Evolutionary conservation across 805 yeast species (phyloP).

Genomic region (Candida peoriensis): DNA sequence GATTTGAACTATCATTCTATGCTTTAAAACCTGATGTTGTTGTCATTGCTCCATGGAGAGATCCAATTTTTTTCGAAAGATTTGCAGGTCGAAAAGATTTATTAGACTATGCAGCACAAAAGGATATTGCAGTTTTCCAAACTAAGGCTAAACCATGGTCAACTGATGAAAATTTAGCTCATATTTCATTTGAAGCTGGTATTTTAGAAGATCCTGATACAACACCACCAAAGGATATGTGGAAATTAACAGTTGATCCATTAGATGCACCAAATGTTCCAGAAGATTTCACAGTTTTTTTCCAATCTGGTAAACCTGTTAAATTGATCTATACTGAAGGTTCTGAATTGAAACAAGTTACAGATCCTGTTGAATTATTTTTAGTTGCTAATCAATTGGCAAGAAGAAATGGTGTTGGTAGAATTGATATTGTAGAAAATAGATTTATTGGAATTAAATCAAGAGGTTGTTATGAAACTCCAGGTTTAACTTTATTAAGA

Average conservation of each 20-base stretch:
- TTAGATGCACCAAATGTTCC: constrained; percentile 90
- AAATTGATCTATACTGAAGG: constrained; percentile 65
- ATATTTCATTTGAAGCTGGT: constrained; percentile 99
- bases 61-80: constrained; percentile 88
- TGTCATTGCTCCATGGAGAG: constrained; percentile 99
- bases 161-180: constrained; percentile 98
- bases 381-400: constrained; percentile 90
- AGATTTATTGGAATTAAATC: constrained; percentile 98
- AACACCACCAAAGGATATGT: constrained; percentile 99
- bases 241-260: constrained; percentile 98
- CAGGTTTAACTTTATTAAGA: constrained; percentile 94
- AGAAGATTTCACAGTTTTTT: constrained; percentile 79
- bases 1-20: constrained; percentile 95
- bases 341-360: constrained; percentile 52
- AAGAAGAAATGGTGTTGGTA: constrained; percentile 99
- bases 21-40: constrained; percentile 96
- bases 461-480: constrained; percentile 99
- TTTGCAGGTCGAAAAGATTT: constrained; percentile 98
- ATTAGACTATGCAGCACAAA: constrained; percentile 87
- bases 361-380: constrained; percentile 91
- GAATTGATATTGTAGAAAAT: constrained; percentile 98
- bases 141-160: constrained; percentile 99
- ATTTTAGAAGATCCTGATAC: constrained; percentile 97
- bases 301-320: constrained; percentile 82
- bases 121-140: constrained; percentile 92